Conservation (phyloP, 116 monocot genomes). For the Iris pallida region DNA sequence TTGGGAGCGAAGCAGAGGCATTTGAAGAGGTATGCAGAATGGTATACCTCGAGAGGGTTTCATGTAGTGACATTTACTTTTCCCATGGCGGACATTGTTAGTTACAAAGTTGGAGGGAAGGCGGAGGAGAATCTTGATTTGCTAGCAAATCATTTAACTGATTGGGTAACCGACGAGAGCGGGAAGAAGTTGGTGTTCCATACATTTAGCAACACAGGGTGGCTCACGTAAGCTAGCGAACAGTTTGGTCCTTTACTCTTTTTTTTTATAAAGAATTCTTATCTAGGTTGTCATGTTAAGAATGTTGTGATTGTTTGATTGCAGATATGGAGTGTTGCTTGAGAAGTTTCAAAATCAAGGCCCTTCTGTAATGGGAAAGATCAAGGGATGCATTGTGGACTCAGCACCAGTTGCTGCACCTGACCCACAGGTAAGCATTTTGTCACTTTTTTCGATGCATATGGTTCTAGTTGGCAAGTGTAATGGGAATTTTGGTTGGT, state of each 20-base stretch:
- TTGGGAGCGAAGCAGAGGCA: conserved; percentile 91
- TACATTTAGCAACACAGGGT: conserved; percentile 97
- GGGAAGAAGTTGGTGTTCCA: conserved; percentile 93
- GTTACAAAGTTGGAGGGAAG: conserved; percentile 75
- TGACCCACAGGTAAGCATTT: conserved; percentile 76
- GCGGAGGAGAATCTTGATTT: conserved; percentile 55
- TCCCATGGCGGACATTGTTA: conserved; percentile 73
- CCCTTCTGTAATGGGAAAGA: conserved; percentile 60
- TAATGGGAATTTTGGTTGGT: neutral
- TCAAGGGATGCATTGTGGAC: conserved; percentile 88
- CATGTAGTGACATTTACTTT: conserved; percentile 62
- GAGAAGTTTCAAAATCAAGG: conserved; percentile 80
- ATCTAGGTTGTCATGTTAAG: neutral
- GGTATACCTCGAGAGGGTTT: conserved; percentile 91
- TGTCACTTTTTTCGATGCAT: neutral
- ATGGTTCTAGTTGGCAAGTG: neutral
- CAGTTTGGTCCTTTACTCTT: neutral
- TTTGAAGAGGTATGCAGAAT: conserved; percentile 86
- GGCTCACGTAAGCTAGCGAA: conserved; percentile 59
- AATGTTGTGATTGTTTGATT: neutral
- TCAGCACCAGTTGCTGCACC: conserved; percentile 92
- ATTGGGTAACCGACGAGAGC: conserved; percentile 67
- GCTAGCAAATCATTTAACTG: conserved; percentile 75
- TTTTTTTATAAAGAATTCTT: no score
- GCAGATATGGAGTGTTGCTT: conserved; percentile 86